Evolutionary conservation across 148 eudicot genomes (phyloP).

Genomic region (Persicaria tinctoria): DNA sequence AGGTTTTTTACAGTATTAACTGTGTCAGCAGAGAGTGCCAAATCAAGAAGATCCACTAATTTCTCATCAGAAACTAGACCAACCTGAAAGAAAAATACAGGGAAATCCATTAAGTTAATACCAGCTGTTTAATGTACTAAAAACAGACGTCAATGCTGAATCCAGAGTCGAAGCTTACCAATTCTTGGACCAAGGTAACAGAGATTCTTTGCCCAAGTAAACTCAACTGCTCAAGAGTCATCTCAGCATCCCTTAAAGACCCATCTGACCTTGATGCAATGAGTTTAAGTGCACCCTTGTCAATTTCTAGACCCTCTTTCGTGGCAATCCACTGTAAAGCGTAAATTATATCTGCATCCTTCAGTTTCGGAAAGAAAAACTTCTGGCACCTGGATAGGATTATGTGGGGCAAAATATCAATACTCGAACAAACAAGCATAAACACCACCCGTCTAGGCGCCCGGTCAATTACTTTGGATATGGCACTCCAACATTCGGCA

Average conservation of each 20-base stretch:
- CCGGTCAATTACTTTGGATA: constrained; percentile 78
- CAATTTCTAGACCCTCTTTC: constrained; percentile 81
- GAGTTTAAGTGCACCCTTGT: constrained; percentile 80
- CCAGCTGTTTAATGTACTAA: not conserved
- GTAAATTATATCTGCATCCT: constrained; percentile 80
- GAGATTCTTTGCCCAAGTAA: constrained; percentile 82
- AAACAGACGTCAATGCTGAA: not conserved
- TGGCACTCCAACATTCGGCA: constrained; percentile 70
- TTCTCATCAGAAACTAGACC: constrained; percentile 93
- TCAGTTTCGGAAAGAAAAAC: constrained; percentile 88
- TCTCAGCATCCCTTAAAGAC: constrained; percentile 93
- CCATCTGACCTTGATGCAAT: constrained; percentile 95
- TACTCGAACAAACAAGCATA: constrained; percentile 73
- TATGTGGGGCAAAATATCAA: constrained; percentile 83
- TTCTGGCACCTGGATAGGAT: constrained; percentile 94
- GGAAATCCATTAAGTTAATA: not conserved
- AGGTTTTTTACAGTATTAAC: constrained; percentile 79
- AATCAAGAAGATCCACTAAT: constrained; percentile 83
- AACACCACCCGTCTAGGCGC: constrained; percentile 83
- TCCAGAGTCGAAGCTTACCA: constrained; percentile 38
- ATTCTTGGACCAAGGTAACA: constrained; percentile 74
- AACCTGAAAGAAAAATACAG: constrained; percentile 40
- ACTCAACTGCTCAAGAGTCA: constrained; percentile 96
- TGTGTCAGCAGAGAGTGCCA: constrained; percentile 93
- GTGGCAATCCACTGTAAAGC: constrained; percentile 80